Base-by-base conservation (phyloP, 78 protist species). In the Ministeria vibrans region DNA sequence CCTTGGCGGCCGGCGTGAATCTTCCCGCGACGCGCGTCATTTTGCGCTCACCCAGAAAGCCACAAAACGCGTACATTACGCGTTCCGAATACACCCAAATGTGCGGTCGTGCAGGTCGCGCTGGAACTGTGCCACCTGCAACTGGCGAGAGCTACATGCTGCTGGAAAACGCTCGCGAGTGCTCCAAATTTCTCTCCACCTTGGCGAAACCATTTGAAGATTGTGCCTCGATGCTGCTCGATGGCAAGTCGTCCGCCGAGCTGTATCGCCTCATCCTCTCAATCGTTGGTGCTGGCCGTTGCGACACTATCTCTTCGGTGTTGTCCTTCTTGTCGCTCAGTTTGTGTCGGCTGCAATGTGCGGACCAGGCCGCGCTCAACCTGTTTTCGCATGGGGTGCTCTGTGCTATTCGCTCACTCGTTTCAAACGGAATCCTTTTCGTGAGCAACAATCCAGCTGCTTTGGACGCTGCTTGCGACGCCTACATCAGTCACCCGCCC, bases 1-100 rank as follows among this genome's bases (percentile, higher is more conserved):
- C 91, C n/a, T 76, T 88, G 4, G 86, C 91, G 1, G 75, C 82
- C 1, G 91, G 91, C 9, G 91, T 88, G n/a, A 88, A 88, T 44
- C 79, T 88, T n/a, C 91, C 91, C 1, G 83, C 85, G 27, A 1
- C 72, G 9, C 36, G 85, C 9, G 87, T 87, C 38, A 59, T 78
- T 15, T 5, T 78, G 18, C 6, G 11, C 59, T 2, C 68, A 30
- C 36, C 32, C 36, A n/a, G n/a, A n/a, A n/a, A n/a, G n/a, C n/a
- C n/a, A n/a, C n/a, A n/a, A n/a, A 6, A 28, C 27, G 20, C 44
- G 61, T 18, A 39, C n/a, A 9, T 34, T 41, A 0, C 20, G 27
- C 3, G 27, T 41, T 9, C 13, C 25, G 41, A 32, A 18, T 79
- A 79, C 41, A 1, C 1, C 38, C 83, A 79, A 32, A 78, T 78